These are phyloP conservation scores for Dioscorea dumetorum DNA, from an alignment of 106 monocot species.

Conservation along the genomic window DNA sequence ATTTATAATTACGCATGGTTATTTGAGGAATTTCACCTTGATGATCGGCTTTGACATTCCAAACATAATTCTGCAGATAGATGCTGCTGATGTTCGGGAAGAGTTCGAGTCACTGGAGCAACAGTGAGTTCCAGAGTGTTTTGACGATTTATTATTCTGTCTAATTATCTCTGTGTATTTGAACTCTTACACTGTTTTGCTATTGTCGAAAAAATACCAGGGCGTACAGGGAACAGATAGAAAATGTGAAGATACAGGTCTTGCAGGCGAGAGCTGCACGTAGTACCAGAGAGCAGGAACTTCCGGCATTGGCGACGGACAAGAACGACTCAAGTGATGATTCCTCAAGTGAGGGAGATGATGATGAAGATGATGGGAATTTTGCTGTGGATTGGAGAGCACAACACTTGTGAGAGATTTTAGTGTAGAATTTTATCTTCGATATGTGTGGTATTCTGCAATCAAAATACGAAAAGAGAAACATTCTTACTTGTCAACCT, in stretches of 20 bases:
- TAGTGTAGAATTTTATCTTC: too few relatives aligned
- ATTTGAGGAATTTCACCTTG: neutral
- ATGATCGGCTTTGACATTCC: neutral
- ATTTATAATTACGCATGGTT: neutral
- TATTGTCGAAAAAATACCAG: slow-evolving; percentile 22
- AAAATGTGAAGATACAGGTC: slow-evolving; percentile 77
- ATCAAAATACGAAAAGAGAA: too few relatives aligned
- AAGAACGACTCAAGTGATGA: slow-evolving; percentile 50
- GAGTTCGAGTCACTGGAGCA: slow-evolving; percentile 73
- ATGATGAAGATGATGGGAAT: slow-evolving; percentile 32
- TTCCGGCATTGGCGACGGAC: slow-evolving; percentile 30
- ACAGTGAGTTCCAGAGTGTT: slow-evolving; percentile 30
- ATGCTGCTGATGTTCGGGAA: slow-evolving; percentile 75
- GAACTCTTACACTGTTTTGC: neutral
- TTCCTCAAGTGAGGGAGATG: slow-evolving; percentile 43
- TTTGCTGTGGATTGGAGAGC: slow-evolving; percentile 91
- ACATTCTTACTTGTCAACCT: too few relatives aligned
- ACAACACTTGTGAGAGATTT: slow-evolving; percentile 43
- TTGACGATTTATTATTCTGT: neutral
- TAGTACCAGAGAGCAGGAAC: slow-evolving; percentile 39
- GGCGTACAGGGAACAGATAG: slow-evolving; percentile 64
- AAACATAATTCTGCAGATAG: slow-evolving; percentile 41
- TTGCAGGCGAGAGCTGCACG: slow-evolving; percentile 49
- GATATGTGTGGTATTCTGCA: too few relatives aligned
- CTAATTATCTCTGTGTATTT: neutral